These are phyloP conservation scores for Capsicum pubescens DNA, from an alignment of 257 asterid genomes.

Conservation along the genomic window DNA sequence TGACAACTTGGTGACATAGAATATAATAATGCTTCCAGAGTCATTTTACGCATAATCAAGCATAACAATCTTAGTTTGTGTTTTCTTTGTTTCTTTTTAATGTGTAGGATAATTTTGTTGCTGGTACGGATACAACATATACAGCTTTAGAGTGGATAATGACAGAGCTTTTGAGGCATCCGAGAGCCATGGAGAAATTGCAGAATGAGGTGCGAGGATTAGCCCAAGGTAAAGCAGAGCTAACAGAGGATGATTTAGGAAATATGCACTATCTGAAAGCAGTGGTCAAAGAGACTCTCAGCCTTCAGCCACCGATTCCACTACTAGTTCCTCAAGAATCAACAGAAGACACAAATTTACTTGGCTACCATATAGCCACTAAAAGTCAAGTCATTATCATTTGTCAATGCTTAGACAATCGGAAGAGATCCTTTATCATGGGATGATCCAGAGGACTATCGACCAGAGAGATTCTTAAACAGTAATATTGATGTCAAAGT, in stretches of 20 bases:
- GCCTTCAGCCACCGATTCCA: neutral
- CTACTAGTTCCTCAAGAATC: neutral
- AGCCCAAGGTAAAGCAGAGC: neutral
- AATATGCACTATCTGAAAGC: neutral
- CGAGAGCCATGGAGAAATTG: constrained; percentile 2
- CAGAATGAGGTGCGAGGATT: constrained; percentile 42
- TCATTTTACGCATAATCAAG: neutral
- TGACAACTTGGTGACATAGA: neutral
- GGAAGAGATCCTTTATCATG: neutral
- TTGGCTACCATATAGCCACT: neutral
- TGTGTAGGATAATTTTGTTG: too few species aligned
- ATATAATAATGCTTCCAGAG: neutral
- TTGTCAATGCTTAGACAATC: neutral
- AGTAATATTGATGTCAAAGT: neutral
- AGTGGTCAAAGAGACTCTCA: neutral
- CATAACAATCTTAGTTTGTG: too few species aligned
- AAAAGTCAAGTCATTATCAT: neutral
- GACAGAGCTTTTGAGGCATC: neutral
- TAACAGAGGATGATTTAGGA: neutral
- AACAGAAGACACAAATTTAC: neutral
- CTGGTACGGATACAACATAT: neutral
- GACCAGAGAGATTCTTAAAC: neutral
- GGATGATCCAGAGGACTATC: neutral
- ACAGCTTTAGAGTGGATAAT: neutral
- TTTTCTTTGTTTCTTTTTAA: too few species aligned